Evolutionary conservation across 495 filamentous ascomycete species (phyloP).

Genomic region (Tuber aestivum): DNA sequence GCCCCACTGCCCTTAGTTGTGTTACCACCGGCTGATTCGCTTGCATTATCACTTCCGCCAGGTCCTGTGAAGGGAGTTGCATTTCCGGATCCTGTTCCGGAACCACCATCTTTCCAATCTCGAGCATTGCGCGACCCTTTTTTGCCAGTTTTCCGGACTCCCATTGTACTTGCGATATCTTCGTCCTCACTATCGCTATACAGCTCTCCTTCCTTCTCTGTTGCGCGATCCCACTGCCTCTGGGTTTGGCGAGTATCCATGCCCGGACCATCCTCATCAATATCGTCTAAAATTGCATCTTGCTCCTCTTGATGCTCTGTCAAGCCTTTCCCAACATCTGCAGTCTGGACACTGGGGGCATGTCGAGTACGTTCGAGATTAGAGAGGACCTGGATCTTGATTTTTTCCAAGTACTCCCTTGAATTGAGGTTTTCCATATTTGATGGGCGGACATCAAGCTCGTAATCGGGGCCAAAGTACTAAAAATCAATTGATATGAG

Average conservation of each 20-base stretch:
- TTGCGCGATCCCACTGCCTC: conserved; percentile 72
- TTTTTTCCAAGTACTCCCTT: conserved; percentile 89
- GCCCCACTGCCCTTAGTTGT: conserved; percentile 50
- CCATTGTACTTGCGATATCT: conserved; percentile 67
- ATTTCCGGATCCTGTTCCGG: conserved; percentile 66
- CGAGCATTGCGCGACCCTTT: conserved; percentile 51
- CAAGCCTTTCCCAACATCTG: conserved; percentile 80
- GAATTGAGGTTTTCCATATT: conserved; percentile 99
- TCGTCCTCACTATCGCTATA: conserved; percentile 85
- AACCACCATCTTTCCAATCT: conserved; percentile 38
- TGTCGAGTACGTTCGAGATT: conserved; percentile 85
- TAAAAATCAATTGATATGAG: conserved; percentile 46
- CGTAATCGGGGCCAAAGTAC: conserved; percentile 97
- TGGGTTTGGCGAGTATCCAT: conserved; percentile 78
- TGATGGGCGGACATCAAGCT: conserved; percentile 86
- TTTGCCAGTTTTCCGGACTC: conserved; percentile 58
- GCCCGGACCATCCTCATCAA: conserved; percentile 77
- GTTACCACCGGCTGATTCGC: conserved; percentile 58
- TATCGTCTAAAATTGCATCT: conserved; percentile 79
- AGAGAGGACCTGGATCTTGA: conserved; percentile 82
- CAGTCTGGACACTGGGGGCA: conserved; percentile 90
- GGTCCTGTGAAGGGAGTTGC: conserved; percentile 48
- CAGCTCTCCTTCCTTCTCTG: conserved; percentile 66
- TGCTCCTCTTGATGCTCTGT: conserved; percentile 65
- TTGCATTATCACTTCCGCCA: conserved; percentile 49